phyloP scores from a whole-genome alignment of 129 eudicot species.

The Scalesia atractyloides region DNA sequence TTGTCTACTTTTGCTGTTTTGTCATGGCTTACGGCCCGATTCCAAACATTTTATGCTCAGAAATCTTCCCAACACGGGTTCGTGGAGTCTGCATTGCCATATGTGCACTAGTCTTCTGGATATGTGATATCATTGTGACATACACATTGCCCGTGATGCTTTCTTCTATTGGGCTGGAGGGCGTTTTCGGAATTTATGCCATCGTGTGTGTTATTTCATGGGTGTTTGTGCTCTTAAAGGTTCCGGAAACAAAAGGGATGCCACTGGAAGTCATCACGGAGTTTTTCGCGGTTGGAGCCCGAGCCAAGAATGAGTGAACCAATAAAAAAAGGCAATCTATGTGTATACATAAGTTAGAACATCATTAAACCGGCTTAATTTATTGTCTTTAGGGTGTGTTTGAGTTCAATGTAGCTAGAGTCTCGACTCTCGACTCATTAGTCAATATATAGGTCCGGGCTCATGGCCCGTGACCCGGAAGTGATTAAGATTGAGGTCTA shows the following conservation, averaged over 20 bases:
- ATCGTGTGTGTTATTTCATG: slow-evolving; percentile 60
- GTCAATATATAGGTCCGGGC: no score
- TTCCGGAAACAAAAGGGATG: slow-evolving; percentile 83
- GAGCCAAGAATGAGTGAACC: slow-evolving; percentile 39
- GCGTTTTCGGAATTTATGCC: slow-evolving; percentile 65
- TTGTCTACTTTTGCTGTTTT: slow-evolving; percentile 65
- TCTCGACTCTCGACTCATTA: no score
- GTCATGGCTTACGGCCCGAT: slow-evolving; percentile 79
- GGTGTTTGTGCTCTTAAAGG: slow-evolving; percentile 67
- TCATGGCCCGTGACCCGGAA: no score
- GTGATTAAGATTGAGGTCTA: no score
- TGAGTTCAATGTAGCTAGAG: no score
- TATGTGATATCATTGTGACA: slow-evolving; percentile 73
- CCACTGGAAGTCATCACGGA: slow-evolving; percentile 78
- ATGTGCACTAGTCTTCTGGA: slow-evolving; percentile 72
- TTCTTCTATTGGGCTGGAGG: slow-evolving; percentile 60
- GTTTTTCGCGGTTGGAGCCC: slow-evolving; percentile 69
- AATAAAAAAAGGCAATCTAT: no score
- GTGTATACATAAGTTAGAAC: no score
- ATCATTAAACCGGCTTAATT: no score
- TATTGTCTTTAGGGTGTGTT: no score
- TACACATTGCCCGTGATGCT: slow-evolving; percentile 71
- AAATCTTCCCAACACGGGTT: slow-evolving; percentile 75
- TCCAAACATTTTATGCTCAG: slow-evolving; percentile 72
- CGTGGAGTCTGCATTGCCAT: slow-evolving; percentile 85